These are phyloP conservation scores for Fusarium sp. DNA, from an alignment of 2,329 filamentous ascomycete genomes.

Conservation along the genomic window DNA sequence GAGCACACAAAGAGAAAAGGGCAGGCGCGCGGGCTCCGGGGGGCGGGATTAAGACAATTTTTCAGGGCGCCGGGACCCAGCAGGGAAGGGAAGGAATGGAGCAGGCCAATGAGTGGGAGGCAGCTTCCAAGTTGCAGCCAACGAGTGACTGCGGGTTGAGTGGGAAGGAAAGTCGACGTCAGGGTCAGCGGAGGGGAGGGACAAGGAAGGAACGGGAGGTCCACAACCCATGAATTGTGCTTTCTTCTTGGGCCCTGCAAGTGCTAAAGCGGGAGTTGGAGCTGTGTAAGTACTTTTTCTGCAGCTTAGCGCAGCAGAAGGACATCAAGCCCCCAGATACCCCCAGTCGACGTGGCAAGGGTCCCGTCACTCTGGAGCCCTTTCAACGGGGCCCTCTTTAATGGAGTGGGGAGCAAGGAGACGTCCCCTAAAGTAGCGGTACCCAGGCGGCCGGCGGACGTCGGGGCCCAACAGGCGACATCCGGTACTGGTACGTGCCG, in stretches of 20 bases:
- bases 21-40: conserved; percentile 38
- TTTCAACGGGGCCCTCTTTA: conserved; percentile 31
- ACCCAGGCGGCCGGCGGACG: conserved; percentile 14
- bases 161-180: conserved; percentile 44
- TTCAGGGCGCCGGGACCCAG: conserved; percentile 40
- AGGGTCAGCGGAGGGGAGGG: conserved; percentile 29
- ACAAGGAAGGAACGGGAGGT: conserved; percentile 36
- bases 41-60: conserved; percentile 49
- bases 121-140: conserved; percentile 27
- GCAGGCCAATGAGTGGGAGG: conserved; percentile 33
- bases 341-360: conserved; percentile 42
- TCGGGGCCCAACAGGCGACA: conserved; percentile 8
- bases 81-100: conserved; percentile 45
- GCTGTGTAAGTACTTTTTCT: conserved; percentile 24
- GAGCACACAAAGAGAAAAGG: conserved; percentile 38
- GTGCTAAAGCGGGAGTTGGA: conserved; percentile 24
- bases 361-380: conserved; percentile 35
- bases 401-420: conserved; percentile 22
- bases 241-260: conserved; percentile 36
- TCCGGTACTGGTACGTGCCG: conserved; percentile 31
- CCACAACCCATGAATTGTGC: conserved; percentile 40
- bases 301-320: conserved; percentile 28
- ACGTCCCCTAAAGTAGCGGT: conserved; percentile 35
- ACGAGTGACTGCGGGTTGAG: conserved; percentile 35
- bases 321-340: conserved; percentile 32